Percentiles rank a stretch among this genome's conserved stretches.
Conservation (phyloP, 192 early-diverging fungal genomes). For the Rhizophagus sp. region DNA sequence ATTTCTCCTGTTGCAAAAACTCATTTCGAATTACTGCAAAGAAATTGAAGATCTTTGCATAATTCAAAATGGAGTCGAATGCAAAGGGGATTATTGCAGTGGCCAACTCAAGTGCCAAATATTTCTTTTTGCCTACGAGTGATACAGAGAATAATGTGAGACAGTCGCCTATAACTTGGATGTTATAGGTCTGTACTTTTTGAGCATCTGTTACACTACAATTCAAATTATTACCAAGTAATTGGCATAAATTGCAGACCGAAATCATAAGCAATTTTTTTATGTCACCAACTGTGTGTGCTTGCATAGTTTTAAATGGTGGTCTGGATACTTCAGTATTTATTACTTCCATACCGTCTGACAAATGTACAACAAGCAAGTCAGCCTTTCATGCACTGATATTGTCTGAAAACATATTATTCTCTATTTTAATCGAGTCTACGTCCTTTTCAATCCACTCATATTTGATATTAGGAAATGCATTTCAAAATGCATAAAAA, state of each 20-base stretch:
- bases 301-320: background rate
- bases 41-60: conserved; percentile 15
- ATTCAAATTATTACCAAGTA: background rate
- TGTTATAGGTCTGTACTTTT: background rate
- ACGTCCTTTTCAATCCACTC: too few relatives aligned
- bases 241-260: background rate
- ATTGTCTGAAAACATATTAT: background rate
- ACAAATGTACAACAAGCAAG: background rate
- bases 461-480: conserved; percentile 2
- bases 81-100: conserved; percentile 13
- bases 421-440: background rate
- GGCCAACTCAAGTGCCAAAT: background rate
- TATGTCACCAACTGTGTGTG: conserved; percentile 1
- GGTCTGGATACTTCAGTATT: background rate
- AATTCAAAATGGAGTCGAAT: conserved; percentile 13
- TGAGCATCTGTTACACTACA: too few relatives aligned
- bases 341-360: conserved; percentile 8
- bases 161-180: background rate
- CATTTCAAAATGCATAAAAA: background rate
- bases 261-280: conserved; percentile 24
- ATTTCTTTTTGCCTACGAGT: background rate
- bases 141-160: conserved; percentile 5
- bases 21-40: background rate
- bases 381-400: background rate
- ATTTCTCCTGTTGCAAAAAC: background rate